Conservation (phyloP, 768 basidiomycete genomes). For the Collybiopsis luxurians region DNA sequence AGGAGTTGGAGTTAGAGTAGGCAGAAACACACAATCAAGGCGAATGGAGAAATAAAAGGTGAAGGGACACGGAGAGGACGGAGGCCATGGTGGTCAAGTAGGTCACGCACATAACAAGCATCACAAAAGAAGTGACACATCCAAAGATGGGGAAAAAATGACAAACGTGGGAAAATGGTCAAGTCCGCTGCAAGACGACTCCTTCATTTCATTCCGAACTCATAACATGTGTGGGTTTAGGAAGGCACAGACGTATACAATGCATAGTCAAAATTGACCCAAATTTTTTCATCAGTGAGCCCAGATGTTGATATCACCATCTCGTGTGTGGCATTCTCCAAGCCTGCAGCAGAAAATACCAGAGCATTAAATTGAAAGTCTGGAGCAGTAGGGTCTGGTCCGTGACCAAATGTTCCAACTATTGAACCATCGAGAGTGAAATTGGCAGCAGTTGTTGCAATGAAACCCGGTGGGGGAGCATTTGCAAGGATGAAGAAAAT, state of each 20-base stretch:
- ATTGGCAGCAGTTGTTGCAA: conserved; percentile 21
- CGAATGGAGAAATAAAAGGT: too few relatives aligned
- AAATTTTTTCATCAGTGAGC: conserved; percentile 23
- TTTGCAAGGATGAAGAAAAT: conserved; percentile 42
- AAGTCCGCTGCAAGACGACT: too few relatives aligned
- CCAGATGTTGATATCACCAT: conserved; percentile 29
- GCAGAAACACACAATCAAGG: too few relatives aligned
- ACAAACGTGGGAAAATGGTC: too few relatives aligned
- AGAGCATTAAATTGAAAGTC: conserved; percentile 20
- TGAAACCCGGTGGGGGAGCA: conserved; percentile 17
- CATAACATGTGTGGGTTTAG: too few relatives aligned
- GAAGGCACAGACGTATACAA: conserved; percentile 40
- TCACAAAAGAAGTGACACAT: too few relatives aligned
- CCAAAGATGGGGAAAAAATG: too few relatives aligned
- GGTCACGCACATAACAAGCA: too few relatives aligned
- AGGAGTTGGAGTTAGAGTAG: too few relatives aligned
- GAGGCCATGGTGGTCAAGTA: too few relatives aligned
- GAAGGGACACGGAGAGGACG: too few relatives aligned
- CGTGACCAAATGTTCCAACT: conserved; percentile 21
- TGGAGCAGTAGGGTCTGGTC: conserved; percentile 17
- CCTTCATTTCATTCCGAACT: too few relatives aligned
- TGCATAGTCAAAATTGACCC: conserved; percentile 38
- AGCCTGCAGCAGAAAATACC: conserved; percentile 22
- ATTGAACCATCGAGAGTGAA: conserved; percentile 30
- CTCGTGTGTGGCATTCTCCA: conserved; percentile 26